Conservation (phyloP, 148 eudicot genomes). For the Rhododendron simsii region DNA sequence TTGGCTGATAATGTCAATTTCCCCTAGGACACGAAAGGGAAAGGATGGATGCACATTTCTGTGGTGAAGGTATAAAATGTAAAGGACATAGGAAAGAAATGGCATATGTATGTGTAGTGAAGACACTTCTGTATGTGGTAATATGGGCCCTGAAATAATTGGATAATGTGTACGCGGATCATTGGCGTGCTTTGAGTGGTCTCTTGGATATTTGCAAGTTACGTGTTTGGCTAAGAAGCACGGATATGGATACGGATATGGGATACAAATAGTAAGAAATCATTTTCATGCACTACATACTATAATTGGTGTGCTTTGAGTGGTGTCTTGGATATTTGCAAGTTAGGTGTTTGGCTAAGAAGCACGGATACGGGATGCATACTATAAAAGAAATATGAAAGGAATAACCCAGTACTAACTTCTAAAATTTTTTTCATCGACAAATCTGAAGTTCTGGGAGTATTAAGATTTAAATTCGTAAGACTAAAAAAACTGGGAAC, state of each 20-base stretch:
- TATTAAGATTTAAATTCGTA: background rate
- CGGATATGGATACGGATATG: background rate
- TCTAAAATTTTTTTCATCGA: background rate
- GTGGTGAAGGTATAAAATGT: no score
- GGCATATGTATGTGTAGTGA: no score
- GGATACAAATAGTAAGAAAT: background rate
- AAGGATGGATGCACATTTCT: no score
- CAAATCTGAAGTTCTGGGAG: background rate
- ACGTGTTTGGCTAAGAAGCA: background rate
- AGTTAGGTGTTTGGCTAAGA: background rate
- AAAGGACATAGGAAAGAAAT: no score
- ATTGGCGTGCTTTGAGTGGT: background rate
- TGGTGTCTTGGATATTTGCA: background rate
- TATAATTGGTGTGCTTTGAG: background rate
- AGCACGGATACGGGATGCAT: background rate
- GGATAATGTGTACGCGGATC: background rate
- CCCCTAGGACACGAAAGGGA: no score
- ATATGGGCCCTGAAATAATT: no score
- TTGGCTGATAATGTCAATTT: no score
- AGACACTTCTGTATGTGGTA: no score
- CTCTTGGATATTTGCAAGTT: background rate
- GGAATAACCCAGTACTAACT: background rate
- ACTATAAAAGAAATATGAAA: background rate
- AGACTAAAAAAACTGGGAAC: background rate
- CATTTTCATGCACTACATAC: background rate